These are phyloP conservation scores for Bimuria novae-zelandiae DNA, from an alignment of 2,329 filamentous ascomycete species.

Conservation along the genomic window DNA sequence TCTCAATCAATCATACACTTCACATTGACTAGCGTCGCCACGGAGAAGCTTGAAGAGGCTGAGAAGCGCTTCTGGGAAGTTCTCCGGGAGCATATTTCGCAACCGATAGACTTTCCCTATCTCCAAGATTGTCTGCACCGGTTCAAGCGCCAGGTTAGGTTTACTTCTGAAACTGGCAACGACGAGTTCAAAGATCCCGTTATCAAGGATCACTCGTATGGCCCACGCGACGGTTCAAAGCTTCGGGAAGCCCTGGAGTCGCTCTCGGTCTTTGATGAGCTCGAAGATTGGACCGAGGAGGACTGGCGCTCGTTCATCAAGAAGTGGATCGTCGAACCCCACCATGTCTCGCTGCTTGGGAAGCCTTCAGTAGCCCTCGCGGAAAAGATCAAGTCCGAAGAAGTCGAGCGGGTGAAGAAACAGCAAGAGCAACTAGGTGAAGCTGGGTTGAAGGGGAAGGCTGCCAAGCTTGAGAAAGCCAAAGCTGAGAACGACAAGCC, in stretches of 20 bases:
- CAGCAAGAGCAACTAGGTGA: conserved; percentile 79
- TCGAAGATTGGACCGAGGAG: conserved; percentile 79
- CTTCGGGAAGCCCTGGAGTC: conserved; percentile 47
- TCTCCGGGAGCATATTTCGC: conserved; percentile 76
- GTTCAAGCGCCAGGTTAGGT: conserved; percentile 80
- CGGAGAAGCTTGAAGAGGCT: conserved; percentile 79
- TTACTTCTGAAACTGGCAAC: conserved; percentile 78
- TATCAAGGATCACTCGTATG: conserved; percentile 91
- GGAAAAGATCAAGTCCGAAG: conserved; percentile 78
- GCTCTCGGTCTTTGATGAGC: conserved; percentile 62
- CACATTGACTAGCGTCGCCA: conserved; percentile 82
- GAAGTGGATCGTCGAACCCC: conserved; percentile 82
- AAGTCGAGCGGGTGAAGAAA: conserved; percentile 76
- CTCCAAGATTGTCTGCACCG: conserved; percentile 84
- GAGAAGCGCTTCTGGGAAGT: conserved; percentile 85
- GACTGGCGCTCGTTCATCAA: conserved; percentile 83
- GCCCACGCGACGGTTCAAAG: conserved; percentile 73
- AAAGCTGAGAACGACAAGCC: conserved; percentile 87
- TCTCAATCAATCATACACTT: conserved; percentile 86
- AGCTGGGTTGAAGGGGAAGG: conserved; percentile 77
- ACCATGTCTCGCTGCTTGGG: conserved; percentile 86
- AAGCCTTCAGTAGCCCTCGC: conserved; percentile 82
- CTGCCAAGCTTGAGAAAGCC: conserved; percentile 76
- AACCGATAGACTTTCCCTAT: conserved; percentile 87
- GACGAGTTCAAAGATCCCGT: conserved; percentile 82